Percentiles rank a stretch among this genome's conserved stretches.
Conservation (phyloP, 1,284 basidiomycete species). For the Microbotryum lychnidis-dioicae region DNA sequence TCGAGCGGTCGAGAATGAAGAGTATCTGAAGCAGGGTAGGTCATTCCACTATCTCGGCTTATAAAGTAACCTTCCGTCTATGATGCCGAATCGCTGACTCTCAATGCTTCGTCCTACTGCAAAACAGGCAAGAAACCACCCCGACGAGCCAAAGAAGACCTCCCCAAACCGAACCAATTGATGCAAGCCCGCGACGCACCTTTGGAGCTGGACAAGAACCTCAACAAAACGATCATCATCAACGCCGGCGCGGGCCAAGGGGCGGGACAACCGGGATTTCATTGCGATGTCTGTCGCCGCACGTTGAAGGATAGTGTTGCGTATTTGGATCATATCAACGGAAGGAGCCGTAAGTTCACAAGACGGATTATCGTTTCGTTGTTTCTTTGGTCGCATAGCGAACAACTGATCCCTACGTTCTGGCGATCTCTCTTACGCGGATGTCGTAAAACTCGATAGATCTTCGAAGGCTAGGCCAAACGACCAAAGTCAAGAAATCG, state of each 20-base stretch:
- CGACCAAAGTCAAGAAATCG: conserved; percentile 79
- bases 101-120: not conserved
- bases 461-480: conserved; percentile 83
- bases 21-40: conserved; percentile 27
- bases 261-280: conserved; percentile 81
- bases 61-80: not conserved
- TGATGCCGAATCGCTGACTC: not conserved
- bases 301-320: conserved; percentile 88
- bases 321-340: conserved; percentile 95
- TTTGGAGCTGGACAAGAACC: conserved; percentile 81
- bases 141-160: conserved; percentile 53
- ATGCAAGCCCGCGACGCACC: conserved; percentile 74
- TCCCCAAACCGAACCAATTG: conserved; percentile 80
- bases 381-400: not conserved
- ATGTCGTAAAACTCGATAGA: conserved; percentile 49
- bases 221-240: conserved; percentile 85
- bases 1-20: conserved; percentile 29
- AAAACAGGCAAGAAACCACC: conserved; percentile 12
- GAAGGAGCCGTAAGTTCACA: conserved; percentile 67
- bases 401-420: not conserved
- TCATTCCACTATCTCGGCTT: not conserved
- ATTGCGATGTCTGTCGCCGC: conserved; percentile 77
- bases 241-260: conserved; percentile 61
- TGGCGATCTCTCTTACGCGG: not conserved
- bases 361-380: not conserved